Evolutionary conservation across 306 rosid genomes (phyloP), one percentile per base, ranked within the genome.

Genomic region (Sophora flavescens): DNA sequence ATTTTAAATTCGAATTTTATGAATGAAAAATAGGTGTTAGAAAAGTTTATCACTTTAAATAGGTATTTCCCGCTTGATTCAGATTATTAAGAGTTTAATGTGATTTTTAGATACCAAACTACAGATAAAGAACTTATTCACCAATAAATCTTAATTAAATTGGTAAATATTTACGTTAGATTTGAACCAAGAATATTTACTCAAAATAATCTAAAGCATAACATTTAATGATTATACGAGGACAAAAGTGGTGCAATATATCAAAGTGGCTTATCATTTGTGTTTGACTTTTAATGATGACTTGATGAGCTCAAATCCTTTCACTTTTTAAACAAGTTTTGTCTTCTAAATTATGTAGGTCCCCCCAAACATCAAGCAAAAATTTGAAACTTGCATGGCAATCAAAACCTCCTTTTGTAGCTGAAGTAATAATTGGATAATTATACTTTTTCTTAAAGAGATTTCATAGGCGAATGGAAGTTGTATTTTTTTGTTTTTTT

Each of bases 251-350:
- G 57, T 78, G 81, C 77, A 78, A 47, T 64, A 60, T 61, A 78
- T 80, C 72, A 79, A 78, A 70, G 74, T 38, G 68, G 72, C 73
- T 56, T 70, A 84, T 84, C 56, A 84, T 84, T 84, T 80, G 67
- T 65, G 58, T 80, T 75, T 80, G 84, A 80, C 79, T 80, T 79
- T 42, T 22, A 75, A 85, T 78, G 70, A 78, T 81, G 84, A 78
- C 54, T 36, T 76, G 70, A 78, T 78, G 84, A 78, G 66, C 45
- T 76, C 77, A 80, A 16, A 69, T 60, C 76, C 15, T 33, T 70
- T 65, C 66, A 42, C 70, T 38, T 80, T 69, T 75, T 65, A 48
- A 70, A 59, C 58, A 63, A 52, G 63, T 52, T 75, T 70, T 82
- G 84, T 75, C 78, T 28, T 70, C 50, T 69, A 78, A 72, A 60